Base-by-base conservation (phyloP, 164 flowering plant genomes). In the Tetrastigma voinierianum region DNA sequence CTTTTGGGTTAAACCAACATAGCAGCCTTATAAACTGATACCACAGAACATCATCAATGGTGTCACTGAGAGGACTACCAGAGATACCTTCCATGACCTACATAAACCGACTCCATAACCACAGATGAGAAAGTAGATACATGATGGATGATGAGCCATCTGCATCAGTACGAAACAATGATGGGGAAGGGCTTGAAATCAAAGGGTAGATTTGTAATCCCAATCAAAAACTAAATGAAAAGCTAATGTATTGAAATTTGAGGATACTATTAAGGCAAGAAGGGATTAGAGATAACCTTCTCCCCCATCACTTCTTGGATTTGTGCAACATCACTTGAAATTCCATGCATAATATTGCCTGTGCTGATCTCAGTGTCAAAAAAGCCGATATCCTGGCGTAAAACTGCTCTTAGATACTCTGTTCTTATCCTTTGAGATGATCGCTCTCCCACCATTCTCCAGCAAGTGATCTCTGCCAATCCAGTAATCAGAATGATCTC, bases 301-400 rank as follows among this genome's bases (percentile, higher is more conserved):
- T 88, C 96, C 3, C 90, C 86, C 86, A 88, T 84, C 0, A 84
- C 96, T 84, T 90, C 96, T 71, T 90, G 93, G 46, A 90, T 84
- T 64, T 84, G 93, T 40, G 90, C 89, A 55, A 85, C 90, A 76
- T 90, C 96, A 62, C 85, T 88, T 15, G 91, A 83, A 63, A 90
- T 80, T 10, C 91, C 89, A 72, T 85, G 90, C 90, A 90, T 85
- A 25, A 90, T 78, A 59, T 88, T 93, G 45, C 93, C 74, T 2
- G 96, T 86, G 66, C 73, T 87, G 15, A 83, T 60, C 51, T 80
- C 70, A 18, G 91, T 86, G 67, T 90, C 96, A 44, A n/a, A n/a
- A n/a, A n/a, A 90, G 8, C 78, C 78, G 10, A 88, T 76, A 64
- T 90, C 93, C 70, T 90, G 96, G 54, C 90, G 62, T n/a, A 90